Evolutionary conservation across 169 alveolate genomes (phyloP).

Genomic region (Prorocentrum cordatum): DNA sequence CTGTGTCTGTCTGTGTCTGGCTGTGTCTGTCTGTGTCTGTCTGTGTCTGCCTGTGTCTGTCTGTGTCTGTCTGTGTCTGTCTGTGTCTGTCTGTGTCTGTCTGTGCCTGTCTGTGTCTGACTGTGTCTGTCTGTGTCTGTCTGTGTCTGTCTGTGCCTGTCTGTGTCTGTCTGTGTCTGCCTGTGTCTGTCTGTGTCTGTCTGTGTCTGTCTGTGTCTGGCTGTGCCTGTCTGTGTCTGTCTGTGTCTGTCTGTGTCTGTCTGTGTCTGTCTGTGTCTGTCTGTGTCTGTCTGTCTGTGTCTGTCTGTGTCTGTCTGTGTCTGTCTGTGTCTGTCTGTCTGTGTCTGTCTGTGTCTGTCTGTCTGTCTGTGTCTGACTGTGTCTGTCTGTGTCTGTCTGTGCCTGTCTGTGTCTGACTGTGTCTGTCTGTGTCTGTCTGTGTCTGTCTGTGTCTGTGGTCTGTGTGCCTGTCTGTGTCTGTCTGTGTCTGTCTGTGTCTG

Average conservation of each 20-base stretch:
- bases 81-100: background rate
- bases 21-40: background rate
- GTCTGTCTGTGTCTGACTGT: background rate
- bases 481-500: background rate
- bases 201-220: background rate
- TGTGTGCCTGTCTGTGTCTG: background rate
- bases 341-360: background rate
- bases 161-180: background rate
- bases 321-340: background rate
- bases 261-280: background rate
- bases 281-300: background rate
- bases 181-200: background rate
- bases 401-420: background rate
- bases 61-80: background rate
- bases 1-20: conserved; percentile 7
- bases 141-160: background rate
- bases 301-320: background rate
- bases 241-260: background rate
- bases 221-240: background rate
- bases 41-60: background rate
- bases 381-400: background rate
- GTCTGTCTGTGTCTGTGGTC: background rate
- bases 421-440: background rate
- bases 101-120: background rate
- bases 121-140: background rate